These are phyloP conservation scores for Salix caprea DNA, from an alignment of 345 rosid species.

Conservation along the genomic window DNA sequence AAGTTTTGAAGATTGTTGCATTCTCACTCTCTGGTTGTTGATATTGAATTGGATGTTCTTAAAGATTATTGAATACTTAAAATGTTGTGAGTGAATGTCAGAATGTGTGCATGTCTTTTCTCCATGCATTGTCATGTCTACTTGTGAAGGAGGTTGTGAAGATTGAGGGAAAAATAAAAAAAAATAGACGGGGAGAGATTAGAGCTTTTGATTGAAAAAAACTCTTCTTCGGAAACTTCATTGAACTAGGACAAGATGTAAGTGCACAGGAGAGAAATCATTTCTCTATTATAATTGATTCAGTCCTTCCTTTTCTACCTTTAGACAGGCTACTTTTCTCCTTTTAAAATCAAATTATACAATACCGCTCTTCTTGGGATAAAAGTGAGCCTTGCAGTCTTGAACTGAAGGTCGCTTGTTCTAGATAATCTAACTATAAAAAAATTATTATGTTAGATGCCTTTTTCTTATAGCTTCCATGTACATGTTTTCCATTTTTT, in stretches of 20 bases:
- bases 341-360: too few relatives aligned
- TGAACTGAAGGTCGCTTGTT: not conserved
- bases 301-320: too few relatives aligned
- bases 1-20: too few relatives aligned
- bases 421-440: too few relatives aligned
- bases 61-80: not conserved
- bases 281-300: too few relatives aligned
- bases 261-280: too few relatives aligned
- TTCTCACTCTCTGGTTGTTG: constrained; percentile 4
- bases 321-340: too few relatives aligned
- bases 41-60: not conserved
- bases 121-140: not conserved
- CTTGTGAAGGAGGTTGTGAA: not conserved
- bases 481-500: too few relatives aligned
- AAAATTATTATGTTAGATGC: too few relatives aligned
- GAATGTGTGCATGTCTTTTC: not conserved
- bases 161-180: not conserved
- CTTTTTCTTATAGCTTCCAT: too few relatives aligned
- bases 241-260: too few relatives aligned
- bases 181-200: not conserved
- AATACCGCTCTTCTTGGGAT: not conserved
- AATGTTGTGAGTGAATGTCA: not conserved
- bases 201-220: not conserved
- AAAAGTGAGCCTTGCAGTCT: not conserved
- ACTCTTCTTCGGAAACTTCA: too few relatives aligned